Percentiles rank a stretch among this genome's conserved stretches.
phyloP scores from a whole-genome alignment of 805 yeast species.

The Candida boleticola region DNA sequence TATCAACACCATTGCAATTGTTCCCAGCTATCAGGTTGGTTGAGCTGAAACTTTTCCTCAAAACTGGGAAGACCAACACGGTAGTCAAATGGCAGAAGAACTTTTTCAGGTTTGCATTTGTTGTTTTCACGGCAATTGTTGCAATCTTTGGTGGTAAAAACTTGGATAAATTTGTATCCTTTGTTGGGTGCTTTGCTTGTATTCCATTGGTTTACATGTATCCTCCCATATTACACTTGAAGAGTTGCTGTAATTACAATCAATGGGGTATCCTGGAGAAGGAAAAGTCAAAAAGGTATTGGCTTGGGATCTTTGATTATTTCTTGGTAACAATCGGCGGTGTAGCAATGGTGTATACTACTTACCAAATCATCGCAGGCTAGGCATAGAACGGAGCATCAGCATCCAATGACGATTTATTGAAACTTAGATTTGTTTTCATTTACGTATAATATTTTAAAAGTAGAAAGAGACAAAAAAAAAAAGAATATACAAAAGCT shows the following conservation, averaged over 20 bases:
- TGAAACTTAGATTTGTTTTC: too few relatives aligned
- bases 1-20: conserved; percentile 78
- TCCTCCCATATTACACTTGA: conserved; percentile 74
- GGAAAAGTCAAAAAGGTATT: conserved; percentile 29
- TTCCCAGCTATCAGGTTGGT: conserved; percentile 77
- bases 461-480: too few relatives aligned
- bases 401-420: too few relatives aligned
- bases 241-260: conserved; percentile 40
- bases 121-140: conserved; percentile 50
- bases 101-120: conserved; percentile 51
- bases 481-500: too few relatives aligned
- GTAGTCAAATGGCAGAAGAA: conserved; percentile 68
- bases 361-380: conserved; percentile 49
- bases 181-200: conserved; percentile 83
- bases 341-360: conserved; percentile 63
- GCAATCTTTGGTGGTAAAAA: conserved; percentile 70
- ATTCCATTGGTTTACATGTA: conserved; percentile 84
- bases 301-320: conserved; percentile 45
- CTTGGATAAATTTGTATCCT: conserved; percentile 71
- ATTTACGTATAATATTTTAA: too few relatives aligned
- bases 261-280: conserved; percentile 10
- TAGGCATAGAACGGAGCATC: too few relatives aligned
- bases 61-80: conserved; percentile 57
- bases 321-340: conserved; percentile 55
- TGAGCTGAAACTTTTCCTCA: conserved; percentile 56